Evolutionary conservation across 2,329 filamentous ascomycete genomes (phyloP).

Genomic region (Lachnellula occidentalis): DNA sequence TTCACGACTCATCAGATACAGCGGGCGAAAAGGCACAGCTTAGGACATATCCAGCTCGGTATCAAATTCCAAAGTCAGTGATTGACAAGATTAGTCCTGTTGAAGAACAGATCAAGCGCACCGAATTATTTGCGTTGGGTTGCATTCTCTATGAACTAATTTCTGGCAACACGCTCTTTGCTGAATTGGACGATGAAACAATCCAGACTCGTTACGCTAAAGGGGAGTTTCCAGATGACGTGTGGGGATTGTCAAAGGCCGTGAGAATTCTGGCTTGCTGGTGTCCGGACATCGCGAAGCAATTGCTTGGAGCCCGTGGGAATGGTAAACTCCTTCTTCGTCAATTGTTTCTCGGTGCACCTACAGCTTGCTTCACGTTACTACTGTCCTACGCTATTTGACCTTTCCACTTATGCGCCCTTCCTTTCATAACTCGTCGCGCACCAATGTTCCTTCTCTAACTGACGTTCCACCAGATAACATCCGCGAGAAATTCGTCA

Average conservation of each 20-base stretch:
- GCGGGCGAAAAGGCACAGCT: neutral
- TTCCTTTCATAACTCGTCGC: neutral
- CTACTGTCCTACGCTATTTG: neutral
- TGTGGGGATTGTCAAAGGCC: slow-evolving; percentile 11
- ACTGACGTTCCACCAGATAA: neutral
- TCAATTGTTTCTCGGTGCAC: neutral
- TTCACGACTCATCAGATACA: neutral
- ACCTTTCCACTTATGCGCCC: neutral
- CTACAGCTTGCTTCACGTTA: neutral
- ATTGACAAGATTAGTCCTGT: neutral
- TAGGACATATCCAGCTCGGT: slow-evolving; percentile 13
- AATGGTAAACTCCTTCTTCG: slow-evolving; percentile 1
- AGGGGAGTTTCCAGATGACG: slow-evolving; percentile 16
- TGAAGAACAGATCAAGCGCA: slow-evolving; percentile 11
- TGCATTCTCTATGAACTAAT: slow-evolving; percentile 14
- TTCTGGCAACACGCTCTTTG: slow-evolving; percentile 9
- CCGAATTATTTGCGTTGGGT: slow-evolving; percentile 17
- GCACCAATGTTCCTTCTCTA: neutral
- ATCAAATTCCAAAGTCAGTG: slow-evolving; percentile 9
- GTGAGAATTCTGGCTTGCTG: slow-evolving; percentile 14
- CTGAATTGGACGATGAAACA: neutral
- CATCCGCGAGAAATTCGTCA: slow-evolving; percentile 1
- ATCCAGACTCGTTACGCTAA: slow-evolving; percentile 4
- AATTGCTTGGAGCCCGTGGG: slow-evolving; percentile 7
- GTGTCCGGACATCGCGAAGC: slow-evolving; percentile 14